phyloP scores from a whole-genome alignment of 2,329 filamentous ascomycete genomes.

The Aspergillus carbonarius region DNA sequence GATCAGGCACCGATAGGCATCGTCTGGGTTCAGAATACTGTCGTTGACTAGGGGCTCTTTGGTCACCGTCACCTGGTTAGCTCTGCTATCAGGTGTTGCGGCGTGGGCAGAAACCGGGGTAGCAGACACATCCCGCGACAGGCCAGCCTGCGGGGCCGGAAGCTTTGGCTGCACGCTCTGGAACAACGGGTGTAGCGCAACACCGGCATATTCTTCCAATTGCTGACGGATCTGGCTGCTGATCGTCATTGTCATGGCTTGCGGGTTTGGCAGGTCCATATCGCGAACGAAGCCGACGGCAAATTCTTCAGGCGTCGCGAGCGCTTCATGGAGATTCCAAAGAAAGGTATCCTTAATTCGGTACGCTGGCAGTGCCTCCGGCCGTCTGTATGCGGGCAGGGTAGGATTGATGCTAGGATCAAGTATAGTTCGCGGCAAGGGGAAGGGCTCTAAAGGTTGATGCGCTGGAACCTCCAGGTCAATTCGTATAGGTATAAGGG shows the following conservation, averaged over 20 bases:
- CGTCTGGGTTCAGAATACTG: conserved; percentile 82
- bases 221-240: conserved; percentile 93
- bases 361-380: conserved; percentile 79
- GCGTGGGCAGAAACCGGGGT: conserved; percentile 50
- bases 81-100: conserved; percentile 59
- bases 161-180: conserved; percentile 50
- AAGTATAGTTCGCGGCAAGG: conserved; percentile 42
- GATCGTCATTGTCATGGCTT: conserved; percentile 71
- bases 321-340: conserved; percentile 94
- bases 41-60: conserved; percentile 55
- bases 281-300: conserved; percentile 89
- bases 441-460: conserved; percentile 49
- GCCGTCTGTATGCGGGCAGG: conserved; percentile 73
- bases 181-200: conserved; percentile 90
- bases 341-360: conserved; percentile 92
- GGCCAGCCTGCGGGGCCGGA: conserved; percentile 30
- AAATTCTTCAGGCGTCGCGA: conserved; percentile 94
- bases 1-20: conserved; percentile 91
- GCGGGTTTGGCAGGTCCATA: conserved; percentile 79
- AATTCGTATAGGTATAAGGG: conserved; percentile 91
- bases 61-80: conserved; percentile 29
- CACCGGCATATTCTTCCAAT: conserved; percentile 91
- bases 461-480: conserved; percentile 85
- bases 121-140: conserved; percentile 56
- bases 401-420: conserved; percentile 58